Percentiles rank a stretch among this genome's conserved stretches.
phyloP scores from a whole-genome alignment of 2,329 filamentous ascomycete species.

The Raffaelea albimanens region DNA sequence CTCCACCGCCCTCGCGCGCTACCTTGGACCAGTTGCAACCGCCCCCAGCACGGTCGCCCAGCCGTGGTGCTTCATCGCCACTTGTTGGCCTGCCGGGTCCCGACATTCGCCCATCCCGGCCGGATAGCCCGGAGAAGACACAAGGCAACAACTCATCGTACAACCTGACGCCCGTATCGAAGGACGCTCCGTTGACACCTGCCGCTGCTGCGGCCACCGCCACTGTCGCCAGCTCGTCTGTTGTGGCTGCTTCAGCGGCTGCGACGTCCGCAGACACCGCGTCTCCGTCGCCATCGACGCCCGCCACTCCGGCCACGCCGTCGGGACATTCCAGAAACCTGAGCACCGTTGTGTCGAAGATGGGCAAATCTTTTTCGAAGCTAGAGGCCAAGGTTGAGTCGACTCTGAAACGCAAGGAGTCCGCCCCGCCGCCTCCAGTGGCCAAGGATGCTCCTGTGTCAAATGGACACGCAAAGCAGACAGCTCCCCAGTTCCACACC shows the following conservation, averaged over 20 bases:
- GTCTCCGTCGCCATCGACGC: neutral
- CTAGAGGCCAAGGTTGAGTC: constrained; percentile 15
- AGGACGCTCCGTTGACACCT: neutral
- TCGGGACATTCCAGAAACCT: neutral
- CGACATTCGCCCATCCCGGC: constrained; percentile 19
- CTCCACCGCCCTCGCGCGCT: constrained; percentile 3
- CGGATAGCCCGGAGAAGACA: neutral
- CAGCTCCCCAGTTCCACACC: neutral
- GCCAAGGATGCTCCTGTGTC: too few relatives aligned
- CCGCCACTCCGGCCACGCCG: neutral
- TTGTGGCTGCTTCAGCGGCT: neutral
- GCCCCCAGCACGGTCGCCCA: neutral
- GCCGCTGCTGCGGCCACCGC: neutral
- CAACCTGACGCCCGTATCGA: neutral
- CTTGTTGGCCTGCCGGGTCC: constrained; percentile 16
- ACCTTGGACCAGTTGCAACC: constrained; percentile 3
- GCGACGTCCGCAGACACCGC: neutral
- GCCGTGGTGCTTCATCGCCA: neutral
- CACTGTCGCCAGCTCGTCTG: neutral
- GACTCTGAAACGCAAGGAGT: constrained; percentile 8
- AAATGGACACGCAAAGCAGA: neutral
- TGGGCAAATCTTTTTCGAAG: constrained; percentile 19
- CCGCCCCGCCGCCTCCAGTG: too few relatives aligned
- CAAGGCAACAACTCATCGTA: neutral
- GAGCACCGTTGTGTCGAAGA: constrained; percentile 7